phyloP scores from a whole-genome alignment of 169 alveolate genomes.

The Babesia sp. region DNA sequence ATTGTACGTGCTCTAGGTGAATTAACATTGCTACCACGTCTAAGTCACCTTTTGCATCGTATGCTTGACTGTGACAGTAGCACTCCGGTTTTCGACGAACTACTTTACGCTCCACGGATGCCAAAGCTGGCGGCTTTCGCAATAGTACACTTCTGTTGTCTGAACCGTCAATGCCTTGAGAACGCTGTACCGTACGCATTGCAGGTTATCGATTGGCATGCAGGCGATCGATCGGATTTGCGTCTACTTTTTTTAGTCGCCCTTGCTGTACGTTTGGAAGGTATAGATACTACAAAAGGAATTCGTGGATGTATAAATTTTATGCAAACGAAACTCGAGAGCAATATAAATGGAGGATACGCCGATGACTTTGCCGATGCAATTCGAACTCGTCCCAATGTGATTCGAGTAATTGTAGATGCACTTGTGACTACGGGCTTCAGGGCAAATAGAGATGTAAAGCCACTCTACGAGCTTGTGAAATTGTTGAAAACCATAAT shows the following conservation, averaged over 20 bases:
- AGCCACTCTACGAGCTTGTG: constrained; percentile 20
- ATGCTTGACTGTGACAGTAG: constrained; percentile 7
- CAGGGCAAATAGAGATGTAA: neutral
- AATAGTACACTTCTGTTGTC: neutral
- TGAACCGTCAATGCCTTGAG: constrained; percentile 4
- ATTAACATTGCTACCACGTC: neutral
- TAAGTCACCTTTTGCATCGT: constrained; percentile 2
- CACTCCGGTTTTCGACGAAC: constrained; percentile 7
- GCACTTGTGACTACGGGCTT: constrained; percentile 4
- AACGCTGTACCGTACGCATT: constrained; percentile 12
- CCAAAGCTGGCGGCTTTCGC: constrained; percentile 1
- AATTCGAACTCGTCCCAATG: neutral
- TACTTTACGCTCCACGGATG: neutral
- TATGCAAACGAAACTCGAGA: neutral
- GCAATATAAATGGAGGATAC: neutral
- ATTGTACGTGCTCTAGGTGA: constrained; percentile 6
- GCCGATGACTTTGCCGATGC: neutral
- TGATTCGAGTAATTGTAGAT: constrained; percentile 4
- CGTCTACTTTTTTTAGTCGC: neutral
- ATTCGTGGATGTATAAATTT: neutral
- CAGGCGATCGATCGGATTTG: neutral
- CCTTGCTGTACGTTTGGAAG: neutral
- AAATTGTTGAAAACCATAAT: neutral
- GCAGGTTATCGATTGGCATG: constrained; percentile 10
- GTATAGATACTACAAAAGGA: neutral